Conservation (phyloP, 805 yeast genomes). For the Vanderwaltozyma verrucispora region DNA sequence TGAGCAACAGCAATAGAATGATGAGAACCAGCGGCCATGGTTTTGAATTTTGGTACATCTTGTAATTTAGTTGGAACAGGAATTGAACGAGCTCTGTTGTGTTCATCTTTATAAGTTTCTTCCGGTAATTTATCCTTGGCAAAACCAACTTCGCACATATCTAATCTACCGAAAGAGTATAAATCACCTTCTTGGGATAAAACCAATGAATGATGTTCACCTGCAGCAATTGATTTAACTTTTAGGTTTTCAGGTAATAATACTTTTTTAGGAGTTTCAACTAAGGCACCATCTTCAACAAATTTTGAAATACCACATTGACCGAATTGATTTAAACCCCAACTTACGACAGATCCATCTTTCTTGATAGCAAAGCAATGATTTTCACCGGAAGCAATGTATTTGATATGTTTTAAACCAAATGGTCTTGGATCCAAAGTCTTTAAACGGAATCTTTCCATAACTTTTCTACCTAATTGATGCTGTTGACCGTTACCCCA, state of each 20-base stretch:
- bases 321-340: constrained; percentile 97
- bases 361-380: constrained; percentile 87
- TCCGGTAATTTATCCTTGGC: constrained; percentile 56
- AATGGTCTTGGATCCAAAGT: constrained; percentile 75
- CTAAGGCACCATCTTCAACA: constrained; percentile 76
- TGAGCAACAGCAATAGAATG: constrained; percentile 80
- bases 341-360: constrained; percentile 60
- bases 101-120: constrained; percentile 61
- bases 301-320: constrained; percentile 82
- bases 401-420: constrained; percentile 68
- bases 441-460: constrained; percentile 66
- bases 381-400: constrained; percentile 87
- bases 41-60: constrained; percentile 45
- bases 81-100: constrained; percentile 71
- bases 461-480: constrained; percentile 80
- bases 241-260: constrained; percentile 52
- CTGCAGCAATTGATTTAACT: constrained; percentile 60
- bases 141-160: constrained; percentile 89
- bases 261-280: constrained; percentile 67
- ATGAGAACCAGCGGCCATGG: constrained; percentile 78
- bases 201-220: constrained; percentile 89
- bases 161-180: constrained; percentile 82
- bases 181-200: constrained; percentile 62
- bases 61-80: constrained; percentile 71
- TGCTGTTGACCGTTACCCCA: constrained; percentile 97